Evolutionary conservation across 2,329 filamentous ascomycete genomes (phyloP).

Genomic region (Ascochyta rabiei): DNA sequence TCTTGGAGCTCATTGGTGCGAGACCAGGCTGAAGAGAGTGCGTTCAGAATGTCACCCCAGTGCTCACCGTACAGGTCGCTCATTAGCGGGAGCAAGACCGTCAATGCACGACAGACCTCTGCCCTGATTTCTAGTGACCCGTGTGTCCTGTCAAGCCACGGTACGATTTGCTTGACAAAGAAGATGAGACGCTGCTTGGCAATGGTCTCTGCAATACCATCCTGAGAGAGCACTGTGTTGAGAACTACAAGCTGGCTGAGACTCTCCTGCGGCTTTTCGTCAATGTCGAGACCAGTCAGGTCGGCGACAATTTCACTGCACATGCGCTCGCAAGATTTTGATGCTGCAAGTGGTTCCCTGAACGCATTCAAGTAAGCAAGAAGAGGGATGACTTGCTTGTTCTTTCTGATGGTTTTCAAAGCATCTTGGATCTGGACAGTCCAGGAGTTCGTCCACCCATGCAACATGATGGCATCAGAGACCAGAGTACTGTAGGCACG

Average conservation of each 20-base stretch:
- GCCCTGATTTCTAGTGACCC: conserved; percentile 59
- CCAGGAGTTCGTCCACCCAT: conserved; percentile 48
- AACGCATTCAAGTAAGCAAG: conserved; percentile 57
- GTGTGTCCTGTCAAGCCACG: conserved; percentile 67
- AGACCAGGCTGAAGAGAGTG: conserved; percentile 47
- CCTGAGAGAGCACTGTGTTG: conserved; percentile 60
- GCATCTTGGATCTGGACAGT: conserved; percentile 45
- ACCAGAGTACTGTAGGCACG: conserved; percentile 48
- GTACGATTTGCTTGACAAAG: conserved; percentile 77
- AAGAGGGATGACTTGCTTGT: conserved; percentile 53
- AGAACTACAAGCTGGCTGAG: conserved; percentile 59
- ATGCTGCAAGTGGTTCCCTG: conserved; percentile 56
- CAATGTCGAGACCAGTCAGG: conserved; percentile 60
- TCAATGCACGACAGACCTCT: conserved; percentile 61
- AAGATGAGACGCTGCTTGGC: conserved; percentile 75
- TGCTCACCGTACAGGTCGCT: conserved; percentile 85
- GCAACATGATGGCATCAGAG: conserved; percentile 49
- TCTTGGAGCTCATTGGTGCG: conserved; percentile 32
- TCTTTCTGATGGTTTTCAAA: conserved; percentile 40
- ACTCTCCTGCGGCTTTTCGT: conserved; percentile 51
- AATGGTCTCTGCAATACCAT: conserved; percentile 56
- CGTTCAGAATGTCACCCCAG: conserved; percentile 66
- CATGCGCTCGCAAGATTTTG: conserved; percentile 56
- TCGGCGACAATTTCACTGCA: conserved; percentile 67
- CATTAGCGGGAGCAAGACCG: conserved; percentile 71